A percentile compares a stretch with the other conserved stretches of the same genome.
These are phyloP conservation scores for Apiospora kogelbergensis DNA, from an alignment of 2,329 filamentous ascomycete genomes.

Conservation along the genomic window DNA sequence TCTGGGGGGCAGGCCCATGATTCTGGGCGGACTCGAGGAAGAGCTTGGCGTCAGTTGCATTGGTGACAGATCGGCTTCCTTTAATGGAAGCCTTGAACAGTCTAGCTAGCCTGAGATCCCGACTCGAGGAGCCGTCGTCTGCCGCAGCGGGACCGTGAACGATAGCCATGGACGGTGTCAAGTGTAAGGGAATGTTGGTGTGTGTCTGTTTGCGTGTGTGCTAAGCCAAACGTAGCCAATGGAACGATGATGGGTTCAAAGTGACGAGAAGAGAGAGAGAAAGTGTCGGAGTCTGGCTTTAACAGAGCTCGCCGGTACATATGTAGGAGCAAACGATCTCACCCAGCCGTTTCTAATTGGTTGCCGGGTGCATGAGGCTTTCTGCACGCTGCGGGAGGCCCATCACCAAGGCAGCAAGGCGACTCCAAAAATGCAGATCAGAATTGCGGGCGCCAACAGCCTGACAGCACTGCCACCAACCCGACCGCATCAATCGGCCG, in stretches of 20 bases:
- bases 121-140: neutral
- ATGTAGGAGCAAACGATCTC: neutral
- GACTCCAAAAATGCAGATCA: neutral
- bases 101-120: neutral
- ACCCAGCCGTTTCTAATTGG: neutral
- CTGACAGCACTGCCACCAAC: neutral
- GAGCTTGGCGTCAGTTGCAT: slow-evolving; percentile 24
- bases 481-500: neutral
- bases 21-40: slow-evolving; percentile 30
- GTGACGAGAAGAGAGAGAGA: neutral
- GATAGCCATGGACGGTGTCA: neutral
- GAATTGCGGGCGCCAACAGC: neutral
- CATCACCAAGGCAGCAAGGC: neutral
- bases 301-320: neutral
- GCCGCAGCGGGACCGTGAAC: neutral
- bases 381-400: slow-evolving; percentile 8
- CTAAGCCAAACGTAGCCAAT: neutral
- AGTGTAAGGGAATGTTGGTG: neutral
- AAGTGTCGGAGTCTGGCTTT: neutral
- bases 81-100: slow-evolving; percentile 17
- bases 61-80: slow-evolving; percentile 23
- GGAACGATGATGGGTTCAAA: neutral
- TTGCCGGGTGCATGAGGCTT: neutral
- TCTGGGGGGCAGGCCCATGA: slow-evolving; percentile 21
- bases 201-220: neutral